Conservation (phyloP, 1,139 yeast genomes). For the Candida freyschussii region DNA sequence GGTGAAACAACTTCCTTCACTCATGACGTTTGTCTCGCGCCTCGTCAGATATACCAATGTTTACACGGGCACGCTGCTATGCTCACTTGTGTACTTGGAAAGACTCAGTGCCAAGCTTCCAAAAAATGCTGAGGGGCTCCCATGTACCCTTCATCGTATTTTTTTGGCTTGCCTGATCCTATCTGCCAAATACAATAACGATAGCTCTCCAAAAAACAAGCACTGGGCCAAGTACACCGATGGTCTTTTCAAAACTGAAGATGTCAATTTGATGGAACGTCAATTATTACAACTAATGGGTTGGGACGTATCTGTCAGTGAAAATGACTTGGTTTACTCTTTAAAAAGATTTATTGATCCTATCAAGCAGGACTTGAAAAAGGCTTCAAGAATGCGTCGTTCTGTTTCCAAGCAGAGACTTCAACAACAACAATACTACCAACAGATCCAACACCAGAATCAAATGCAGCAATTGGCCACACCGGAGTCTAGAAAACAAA, state of each 20-base stretch:
- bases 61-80: conserved; percentile 70
- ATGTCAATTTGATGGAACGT: conserved; percentile 76
- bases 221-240: conserved; percentile 80
- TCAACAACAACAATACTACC: conserved; percentile 4
- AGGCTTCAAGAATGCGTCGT: conserved; percentile 24
- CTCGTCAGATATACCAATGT: conserved; percentile 70
- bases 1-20: conserved; percentile 45
- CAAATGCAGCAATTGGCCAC: conserved; percentile 5
- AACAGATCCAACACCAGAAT: conserved; percentile 3
- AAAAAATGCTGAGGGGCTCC: conserved; percentile 65
- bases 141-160: conserved; percentile 74
- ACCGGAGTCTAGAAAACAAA: too few relatives aligned
- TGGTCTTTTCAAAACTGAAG: conserved; percentile 61
- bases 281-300: conserved; percentile 62
- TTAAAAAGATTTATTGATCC: conserved; percentile 57
- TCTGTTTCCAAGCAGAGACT: conserved; percentile 14
- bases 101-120: conserved; percentile 58
- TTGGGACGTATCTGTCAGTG: conserved; percentile 62
- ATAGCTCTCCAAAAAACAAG: conserved; percentile 67
- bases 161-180: conserved; percentile 68
- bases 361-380: conserved; percentile 52
- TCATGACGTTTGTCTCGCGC: conserved; percentile 68
- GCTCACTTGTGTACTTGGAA: conserved; percentile 64
- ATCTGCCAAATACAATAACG: conserved; percentile 71
- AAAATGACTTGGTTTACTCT: conserved; percentile 46